Conservation (phyloP, 169 alveolate species). For the Eimeria acervulina region DNA sequence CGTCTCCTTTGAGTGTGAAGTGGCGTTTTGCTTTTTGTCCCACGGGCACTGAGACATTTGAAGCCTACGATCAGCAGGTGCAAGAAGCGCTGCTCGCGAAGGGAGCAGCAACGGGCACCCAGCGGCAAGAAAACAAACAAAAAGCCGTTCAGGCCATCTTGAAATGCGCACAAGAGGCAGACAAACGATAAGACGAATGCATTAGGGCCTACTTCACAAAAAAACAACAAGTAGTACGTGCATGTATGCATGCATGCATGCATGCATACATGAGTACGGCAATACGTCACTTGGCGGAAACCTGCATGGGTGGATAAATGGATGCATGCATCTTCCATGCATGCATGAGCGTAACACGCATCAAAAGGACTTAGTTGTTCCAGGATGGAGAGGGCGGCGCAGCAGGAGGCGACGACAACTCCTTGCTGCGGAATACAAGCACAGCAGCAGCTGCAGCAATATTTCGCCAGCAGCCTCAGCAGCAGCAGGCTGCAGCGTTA, state of each 20-base stretch:
- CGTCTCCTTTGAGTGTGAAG: slow-evolving; percentile 87
- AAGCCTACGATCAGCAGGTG: slow-evolving; percentile 6
- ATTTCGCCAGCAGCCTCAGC: background rate
- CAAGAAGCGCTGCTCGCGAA: background rate
- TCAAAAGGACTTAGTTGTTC: background rate
- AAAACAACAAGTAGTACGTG: background rate
- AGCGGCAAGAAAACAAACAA: background rate
- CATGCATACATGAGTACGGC: too few species aligned
- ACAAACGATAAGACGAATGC: background rate
- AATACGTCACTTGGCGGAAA: too few species aligned
- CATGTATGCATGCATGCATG: background rate
- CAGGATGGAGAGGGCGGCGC: background rate
- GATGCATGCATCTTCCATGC: background rate
- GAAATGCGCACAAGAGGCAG: background rate
- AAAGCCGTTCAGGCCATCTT: slow-evolving; percentile 13
- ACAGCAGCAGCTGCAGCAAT: slow-evolving; percentile 13
- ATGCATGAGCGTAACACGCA: background rate
- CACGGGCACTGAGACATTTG: slow-evolving; percentile 86
- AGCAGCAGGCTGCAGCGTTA: background rate
- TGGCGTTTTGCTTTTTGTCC: slow-evolving; percentile 90
- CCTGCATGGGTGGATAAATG: too few species aligned
- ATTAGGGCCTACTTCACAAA: too few species aligned
- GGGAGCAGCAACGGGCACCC: background rate
- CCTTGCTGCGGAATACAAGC: background rate
- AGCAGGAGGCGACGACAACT: background rate